A percentile compares a stretch with the other conserved stretches of the same genome.
Evolutionary conservation across 73 alveolate species (phyloP).

Genomic region (Symbiodinium natans): DNA sequence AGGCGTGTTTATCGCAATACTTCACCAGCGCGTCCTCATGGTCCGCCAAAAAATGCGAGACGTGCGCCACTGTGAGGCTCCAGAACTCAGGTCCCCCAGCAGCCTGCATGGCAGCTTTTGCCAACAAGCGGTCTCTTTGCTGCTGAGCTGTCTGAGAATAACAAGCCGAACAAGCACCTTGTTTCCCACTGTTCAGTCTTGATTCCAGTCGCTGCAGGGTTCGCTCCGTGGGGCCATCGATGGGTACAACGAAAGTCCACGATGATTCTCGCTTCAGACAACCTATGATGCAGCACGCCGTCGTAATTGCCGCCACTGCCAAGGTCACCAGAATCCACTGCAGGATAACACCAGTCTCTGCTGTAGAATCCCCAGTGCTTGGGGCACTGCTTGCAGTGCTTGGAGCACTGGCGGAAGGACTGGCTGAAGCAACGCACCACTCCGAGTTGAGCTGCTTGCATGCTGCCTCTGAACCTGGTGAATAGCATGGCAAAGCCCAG

Average conservation of each 20-base stretch:
- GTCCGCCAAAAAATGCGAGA: not conserved
- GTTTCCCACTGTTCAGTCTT: not conserved
- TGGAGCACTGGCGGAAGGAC: no score
- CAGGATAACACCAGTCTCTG: not conserved
- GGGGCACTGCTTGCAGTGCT: no score
- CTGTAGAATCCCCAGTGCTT: not conserved
- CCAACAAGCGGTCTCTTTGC: not conserved
- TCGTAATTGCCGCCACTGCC: not conserved
- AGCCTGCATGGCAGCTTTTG: not conserved
- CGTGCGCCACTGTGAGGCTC: not conserved
- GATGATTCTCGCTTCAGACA: not conserved
- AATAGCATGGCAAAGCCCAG: not conserved
- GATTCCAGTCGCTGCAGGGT: not conserved
- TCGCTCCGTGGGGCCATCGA: not conserved
- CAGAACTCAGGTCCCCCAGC: constrained; percentile 16
- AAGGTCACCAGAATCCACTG: not conserved
- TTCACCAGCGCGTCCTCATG: not conserved
- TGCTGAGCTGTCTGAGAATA: not conserved
- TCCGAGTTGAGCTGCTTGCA: not conserved
- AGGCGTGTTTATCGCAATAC: not conserved
- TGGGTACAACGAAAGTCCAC: constrained; percentile 1
- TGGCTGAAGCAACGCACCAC: not conserved
- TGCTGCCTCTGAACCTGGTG: not conserved
- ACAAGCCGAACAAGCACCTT: not conserved
- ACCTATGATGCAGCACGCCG: not conserved